Evolutionary conservation across 2,329 filamentous ascomycete genomes (phyloP).

Genomic region (Metarhizium sp.): DNA sequence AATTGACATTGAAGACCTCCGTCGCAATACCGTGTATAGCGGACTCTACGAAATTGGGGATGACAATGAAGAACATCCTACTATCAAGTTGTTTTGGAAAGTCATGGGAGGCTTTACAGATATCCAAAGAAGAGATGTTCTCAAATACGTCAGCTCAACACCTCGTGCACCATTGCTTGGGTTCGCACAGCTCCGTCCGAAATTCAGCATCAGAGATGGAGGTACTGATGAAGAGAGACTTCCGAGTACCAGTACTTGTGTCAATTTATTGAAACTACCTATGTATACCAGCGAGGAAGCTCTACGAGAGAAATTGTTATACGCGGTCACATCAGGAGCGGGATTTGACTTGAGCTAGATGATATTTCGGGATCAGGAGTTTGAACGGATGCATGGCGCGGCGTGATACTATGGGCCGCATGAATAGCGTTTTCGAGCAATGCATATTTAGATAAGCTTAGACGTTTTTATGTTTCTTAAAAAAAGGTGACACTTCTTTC

Average conservation of each 20-base stretch:
- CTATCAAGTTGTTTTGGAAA: conserved; percentile 81
- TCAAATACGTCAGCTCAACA: conserved; percentile 94
- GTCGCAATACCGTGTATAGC: conserved; percentile 75
- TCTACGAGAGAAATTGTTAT: conserved; percentile 73
- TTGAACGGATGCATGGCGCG: background rate
- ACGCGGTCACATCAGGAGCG: conserved; percentile 81
- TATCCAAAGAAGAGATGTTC: conserved; percentile 68
- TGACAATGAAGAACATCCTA: conserved; percentile 77
- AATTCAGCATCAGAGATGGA: conserved; percentile 83
- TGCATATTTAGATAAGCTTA: background rate
- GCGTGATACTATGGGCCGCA: conserved; percentile 4
- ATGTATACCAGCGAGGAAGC: conserved; percentile 59
- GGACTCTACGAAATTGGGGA: conserved; percentile 87
- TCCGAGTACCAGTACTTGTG: conserved; percentile 91
- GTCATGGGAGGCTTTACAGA: conserved; percentile 73
- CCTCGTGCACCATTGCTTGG: conserved; percentile 83
- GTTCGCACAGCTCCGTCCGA: conserved; percentile 75
- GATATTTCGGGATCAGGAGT: background rate
- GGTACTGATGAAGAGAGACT: conserved; percentile 53
- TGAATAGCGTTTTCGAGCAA: conserved; percentile 9
- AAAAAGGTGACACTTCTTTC: background rate
- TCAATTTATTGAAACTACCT: conserved; percentile 89
- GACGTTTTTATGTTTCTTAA: background rate
- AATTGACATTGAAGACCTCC: conserved; percentile 80
- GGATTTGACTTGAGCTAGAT: conserved; percentile 73